Conservation (phyloP, 2,329 filamentous ascomycete genomes). For the Calonectria naviculata region DNA sequence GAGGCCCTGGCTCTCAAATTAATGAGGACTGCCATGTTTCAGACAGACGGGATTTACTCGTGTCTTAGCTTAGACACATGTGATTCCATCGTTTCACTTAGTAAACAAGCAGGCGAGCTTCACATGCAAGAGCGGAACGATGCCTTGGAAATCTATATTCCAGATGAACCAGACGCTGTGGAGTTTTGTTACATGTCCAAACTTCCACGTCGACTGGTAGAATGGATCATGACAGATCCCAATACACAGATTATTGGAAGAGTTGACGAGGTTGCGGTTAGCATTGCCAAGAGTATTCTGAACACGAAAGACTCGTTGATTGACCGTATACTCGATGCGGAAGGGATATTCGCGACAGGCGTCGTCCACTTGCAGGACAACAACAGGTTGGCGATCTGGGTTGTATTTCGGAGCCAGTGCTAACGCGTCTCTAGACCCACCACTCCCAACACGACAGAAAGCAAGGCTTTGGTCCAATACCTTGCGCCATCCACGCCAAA, state of each 20-base stretch:
- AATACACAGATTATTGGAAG: background rate
- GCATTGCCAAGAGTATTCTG: conserved; percentile 28
- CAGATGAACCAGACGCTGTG: conserved; percentile 28
- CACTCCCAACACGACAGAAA: background rate
- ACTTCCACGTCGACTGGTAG: conserved; percentile 33
- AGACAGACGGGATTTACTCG: background rate
- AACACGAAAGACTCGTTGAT: conserved; percentile 4
- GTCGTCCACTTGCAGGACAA: background rate
- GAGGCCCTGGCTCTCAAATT: conserved; percentile 17
- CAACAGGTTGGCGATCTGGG: background rate
- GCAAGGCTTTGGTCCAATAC: background rate
- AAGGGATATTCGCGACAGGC: background rate
- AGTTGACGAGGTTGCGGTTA: conserved; percentile 30
- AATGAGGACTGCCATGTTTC: background rate
- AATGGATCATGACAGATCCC: conserved; percentile 37
- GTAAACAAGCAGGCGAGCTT: background rate
- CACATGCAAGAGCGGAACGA: conserved; percentile 22
- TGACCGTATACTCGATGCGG: conserved; percentile 5
- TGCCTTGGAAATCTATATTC: conserved; percentile 29
- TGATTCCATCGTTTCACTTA: background rate
- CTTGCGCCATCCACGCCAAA: background rate
- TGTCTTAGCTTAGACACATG: background rate
- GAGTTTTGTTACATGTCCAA: conserved; percentile 29
- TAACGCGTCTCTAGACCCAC: background rate
- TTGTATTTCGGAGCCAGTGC: background rate